These are phyloP conservation scores for Pseudocercospora macadamiae DNA, from an alignment of 2,329 filamentous ascomycete genomes.

Conservation along the genomic window DNA sequence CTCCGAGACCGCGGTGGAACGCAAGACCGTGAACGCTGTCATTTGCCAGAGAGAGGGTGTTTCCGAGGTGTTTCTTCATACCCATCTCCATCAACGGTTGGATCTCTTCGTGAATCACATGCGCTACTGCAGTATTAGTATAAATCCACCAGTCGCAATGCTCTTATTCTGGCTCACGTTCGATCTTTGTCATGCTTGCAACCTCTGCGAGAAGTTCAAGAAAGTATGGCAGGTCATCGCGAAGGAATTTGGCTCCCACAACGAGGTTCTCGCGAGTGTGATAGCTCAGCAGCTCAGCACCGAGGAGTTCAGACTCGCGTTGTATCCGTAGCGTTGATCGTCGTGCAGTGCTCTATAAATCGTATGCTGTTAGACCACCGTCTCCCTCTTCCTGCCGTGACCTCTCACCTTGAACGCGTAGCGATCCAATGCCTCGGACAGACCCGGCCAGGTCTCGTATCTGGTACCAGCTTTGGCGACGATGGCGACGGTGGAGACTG, in stretches of 20 bases:
- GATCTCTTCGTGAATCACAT: constrained; percentile 90
- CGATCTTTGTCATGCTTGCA: constrained; percentile 83
- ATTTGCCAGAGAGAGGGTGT: constrained; percentile 70
- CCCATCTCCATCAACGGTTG: constrained; percentile 74
- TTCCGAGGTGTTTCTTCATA: constrained; percentile 71
- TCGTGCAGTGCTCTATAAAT: constrained; percentile 73
- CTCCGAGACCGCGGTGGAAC: constrained; percentile 91
- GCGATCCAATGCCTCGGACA: constrained; percentile 86
- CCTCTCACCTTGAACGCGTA: constrained; percentile 90
- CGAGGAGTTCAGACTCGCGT: constrained; percentile 92
- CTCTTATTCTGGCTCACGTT: constrained; percentile 50
- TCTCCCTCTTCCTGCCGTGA: constrained; percentile 1
- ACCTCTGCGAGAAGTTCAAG: constrained; percentile 94
- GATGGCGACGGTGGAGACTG: constrained; percentile 86
- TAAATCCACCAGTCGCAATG: constrained; percentile 6
- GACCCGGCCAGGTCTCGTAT: constrained; percentile 86
- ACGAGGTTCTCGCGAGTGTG: constrained; percentile 94
- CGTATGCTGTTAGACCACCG: constrained; percentile 23
- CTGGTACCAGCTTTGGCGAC: constrained; percentile 93
- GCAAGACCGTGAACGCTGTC: constrained; percentile 84
- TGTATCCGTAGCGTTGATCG: constrained; percentile 90
- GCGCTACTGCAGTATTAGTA: constrained; percentile 58
- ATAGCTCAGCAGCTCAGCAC: constrained; percentile 82
- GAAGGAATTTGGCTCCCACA: constrained; percentile 90
- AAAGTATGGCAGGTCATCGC: constrained; percentile 96